Conservation (phyloP, 1,284 basidiomycete species). For the Phellopilus nigrolimitatus region DNA sequence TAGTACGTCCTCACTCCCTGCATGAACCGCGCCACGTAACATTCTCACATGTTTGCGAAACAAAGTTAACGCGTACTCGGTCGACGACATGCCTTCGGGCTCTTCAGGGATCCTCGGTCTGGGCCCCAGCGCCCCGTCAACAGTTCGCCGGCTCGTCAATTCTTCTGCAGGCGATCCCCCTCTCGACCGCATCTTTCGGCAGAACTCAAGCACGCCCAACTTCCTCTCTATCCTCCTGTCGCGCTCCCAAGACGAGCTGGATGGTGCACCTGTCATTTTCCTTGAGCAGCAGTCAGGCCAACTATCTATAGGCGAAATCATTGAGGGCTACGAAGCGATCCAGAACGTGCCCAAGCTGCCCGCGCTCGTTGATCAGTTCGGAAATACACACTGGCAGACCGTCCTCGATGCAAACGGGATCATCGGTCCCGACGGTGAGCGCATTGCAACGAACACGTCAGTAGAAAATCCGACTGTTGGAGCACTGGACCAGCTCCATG, state of each 20-base stretch:
- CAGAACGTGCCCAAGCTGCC: constrained; percentile 30
- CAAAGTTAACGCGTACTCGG: constrained; percentile 25
- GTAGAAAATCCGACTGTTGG: constrained; percentile 4
- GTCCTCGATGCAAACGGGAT: constrained; percentile 21
- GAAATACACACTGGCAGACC: constrained; percentile 22
- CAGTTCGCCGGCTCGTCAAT: constrained; percentile 26
- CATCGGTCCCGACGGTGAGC: constrained; percentile 23
- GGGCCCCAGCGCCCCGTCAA: constrained; percentile 34
- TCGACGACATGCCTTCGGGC: constrained; percentile 5
- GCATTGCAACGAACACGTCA: constrained; percentile 1
- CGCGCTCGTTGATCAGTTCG: neutral
- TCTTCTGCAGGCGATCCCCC: constrained; percentile 40
- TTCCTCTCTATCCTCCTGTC: constrained; percentile 51
- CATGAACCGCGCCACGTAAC: neutral
- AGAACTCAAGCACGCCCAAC: constrained; percentile 51
- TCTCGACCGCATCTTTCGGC: constrained; percentile 58
- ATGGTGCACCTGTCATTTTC: constrained; percentile 30
- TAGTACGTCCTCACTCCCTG: neutral
- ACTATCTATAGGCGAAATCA: constrained; percentile 25
- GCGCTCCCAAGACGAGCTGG: constrained; percentile 32
- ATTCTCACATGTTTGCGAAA: constrained; percentile 25
- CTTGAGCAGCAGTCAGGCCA: constrained; percentile 24
- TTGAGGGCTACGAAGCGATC: constrained; percentile 31
- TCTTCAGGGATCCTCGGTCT: constrained; percentile 35
- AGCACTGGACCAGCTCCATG: constrained; percentile 48